Percentiles rank a stretch among this genome's conserved stretches.
Evolutionary conservation across 257 asterid genomes (phyloP).

Genomic region (Mentha longifolia): DNA sequence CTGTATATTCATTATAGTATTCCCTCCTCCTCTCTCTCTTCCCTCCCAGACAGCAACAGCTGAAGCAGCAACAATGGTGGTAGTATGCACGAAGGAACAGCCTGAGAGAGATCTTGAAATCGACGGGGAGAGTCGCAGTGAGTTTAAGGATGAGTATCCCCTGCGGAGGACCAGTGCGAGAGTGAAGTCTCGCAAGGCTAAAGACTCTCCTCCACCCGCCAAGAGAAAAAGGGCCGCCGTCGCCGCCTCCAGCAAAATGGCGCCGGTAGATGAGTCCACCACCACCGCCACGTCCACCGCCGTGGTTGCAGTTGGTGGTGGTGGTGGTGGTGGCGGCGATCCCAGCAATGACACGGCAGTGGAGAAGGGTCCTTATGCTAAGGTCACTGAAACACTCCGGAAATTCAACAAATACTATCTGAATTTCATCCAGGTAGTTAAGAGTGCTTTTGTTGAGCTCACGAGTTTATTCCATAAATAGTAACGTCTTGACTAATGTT

Average conservation of each 20-base stretch:
- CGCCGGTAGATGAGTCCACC: no score
- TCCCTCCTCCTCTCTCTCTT: background rate
- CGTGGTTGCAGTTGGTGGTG: background rate
- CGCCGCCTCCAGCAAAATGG: conserved; percentile 2
- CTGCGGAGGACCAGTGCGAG: conserved; percentile 31
- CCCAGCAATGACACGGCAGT: background rate
- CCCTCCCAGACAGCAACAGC: background rate
- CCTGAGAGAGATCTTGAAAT: background rate
- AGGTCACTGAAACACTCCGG: conserved; percentile 65
- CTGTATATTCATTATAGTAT: background rate
- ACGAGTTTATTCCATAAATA: background rate
- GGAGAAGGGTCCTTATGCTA: conserved; percentile 38
- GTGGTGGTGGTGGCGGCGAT: background rate
- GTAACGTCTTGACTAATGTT: no score
- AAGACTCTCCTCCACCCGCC: conserved; percentile 1
- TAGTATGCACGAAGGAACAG: background rate
- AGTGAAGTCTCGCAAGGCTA: conserved; percentile 1
- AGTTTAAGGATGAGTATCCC: background rate
- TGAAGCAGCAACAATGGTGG: conserved; percentile 20
- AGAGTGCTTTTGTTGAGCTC: background rate
- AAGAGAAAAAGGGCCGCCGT: background rate
- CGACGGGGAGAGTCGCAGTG: background rate
- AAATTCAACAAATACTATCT: conserved; percentile 64
- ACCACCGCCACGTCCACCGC: background rate
- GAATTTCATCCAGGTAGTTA: conserved; percentile 67